Conservation (phyloP, 2,329 filamentous ascomycete species). For the Teratosphaeria gauchensis region DNA sequence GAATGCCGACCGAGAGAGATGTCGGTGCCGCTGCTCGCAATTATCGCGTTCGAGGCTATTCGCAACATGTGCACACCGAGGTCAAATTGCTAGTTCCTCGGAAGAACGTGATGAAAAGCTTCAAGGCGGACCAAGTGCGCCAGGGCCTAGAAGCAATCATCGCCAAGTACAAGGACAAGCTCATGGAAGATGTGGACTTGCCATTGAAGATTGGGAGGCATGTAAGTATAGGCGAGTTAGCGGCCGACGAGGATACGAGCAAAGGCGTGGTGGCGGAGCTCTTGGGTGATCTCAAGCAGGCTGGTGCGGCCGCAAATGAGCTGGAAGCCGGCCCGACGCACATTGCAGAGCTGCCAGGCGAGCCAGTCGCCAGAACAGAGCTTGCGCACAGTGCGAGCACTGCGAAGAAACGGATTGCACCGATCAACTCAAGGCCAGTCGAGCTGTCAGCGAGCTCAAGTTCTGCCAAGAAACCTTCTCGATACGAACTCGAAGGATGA, state of each 20-base stretch:
- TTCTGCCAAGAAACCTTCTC: neutral
- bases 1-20: constrained; percentile 12
- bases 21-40: constrained; percentile 12
- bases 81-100: constrained; percentile 12
- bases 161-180: constrained; percentile 12
- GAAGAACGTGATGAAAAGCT: constrained; percentile 10
- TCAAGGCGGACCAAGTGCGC: constrained; percentile 9
- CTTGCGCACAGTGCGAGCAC: neutral
- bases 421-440: neutral
- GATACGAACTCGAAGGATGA: neutral
- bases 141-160: constrained; percentile 11
- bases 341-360: constrained; percentile 1
- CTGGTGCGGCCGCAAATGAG: neutral
- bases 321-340: neutral
- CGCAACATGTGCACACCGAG: constrained; percentile 11
- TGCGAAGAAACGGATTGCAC: neutral
- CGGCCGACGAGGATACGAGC: constrained; percentile 2
- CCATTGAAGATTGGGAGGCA: constrained; percentile 1
- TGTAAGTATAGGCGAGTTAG: neutral
- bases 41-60: constrained; percentile 12
- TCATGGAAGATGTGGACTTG: constrained; percentile 13
- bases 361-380: neutral
- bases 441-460: neutral
- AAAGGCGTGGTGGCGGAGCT: constrained; percentile 3
- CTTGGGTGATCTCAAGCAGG: constrained; percentile 2